A percentile compares a stretch with the other conserved stretches of the same genome.
Evolutionary conservation across 2,329 filamentous ascomycete genomes (phyloP).

Genomic region (Penicillium sp.): DNA sequence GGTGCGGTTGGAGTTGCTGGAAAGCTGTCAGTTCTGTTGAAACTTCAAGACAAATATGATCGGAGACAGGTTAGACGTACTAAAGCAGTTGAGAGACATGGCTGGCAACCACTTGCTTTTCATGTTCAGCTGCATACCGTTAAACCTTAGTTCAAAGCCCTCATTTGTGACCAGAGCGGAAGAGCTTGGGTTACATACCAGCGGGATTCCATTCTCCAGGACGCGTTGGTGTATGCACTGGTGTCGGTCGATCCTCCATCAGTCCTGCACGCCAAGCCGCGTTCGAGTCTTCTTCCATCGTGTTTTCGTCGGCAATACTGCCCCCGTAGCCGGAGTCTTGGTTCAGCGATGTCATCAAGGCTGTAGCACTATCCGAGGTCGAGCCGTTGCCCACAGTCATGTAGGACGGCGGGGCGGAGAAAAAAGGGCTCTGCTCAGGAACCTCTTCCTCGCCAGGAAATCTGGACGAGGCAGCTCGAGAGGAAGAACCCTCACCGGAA

Average conservation of each 20-base stretch:
- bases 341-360: constrained; percentile 78
- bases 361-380: constrained; percentile 77
- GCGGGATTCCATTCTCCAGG: constrained; percentile 51
- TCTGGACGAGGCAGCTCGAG: constrained; percentile 41
- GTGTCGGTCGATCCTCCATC: constrained; percentile 60
- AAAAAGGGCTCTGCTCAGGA: constrained; percentile 28
- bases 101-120: constrained; percentile 70
- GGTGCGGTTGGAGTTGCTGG: constrained; percentile 79
- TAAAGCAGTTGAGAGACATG: constrained; percentile 93
- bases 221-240: constrained; percentile 55
- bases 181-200: constrained; percentile 28
- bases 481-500: constrained; percentile 34
- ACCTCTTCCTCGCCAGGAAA: constrained; percentile 29
- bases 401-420: constrained; percentile 61
- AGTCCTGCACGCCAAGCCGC: constrained; percentile 58
- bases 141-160: constrained; percentile 16
- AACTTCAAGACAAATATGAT: not conserved
- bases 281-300: constrained; percentile 44
- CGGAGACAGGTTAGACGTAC: constrained; percentile 34
- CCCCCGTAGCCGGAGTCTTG: constrained; percentile 90
- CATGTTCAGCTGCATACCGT: constrained; percentile 55
- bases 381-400: constrained; percentile 86
- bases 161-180: not conserved
- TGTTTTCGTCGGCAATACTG: constrained; percentile 69
- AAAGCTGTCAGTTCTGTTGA: constrained; percentile 20